Conservation (phyloP, 2,329 filamentous ascomycete genomes). For the Penicillium janthinellum region DNA sequence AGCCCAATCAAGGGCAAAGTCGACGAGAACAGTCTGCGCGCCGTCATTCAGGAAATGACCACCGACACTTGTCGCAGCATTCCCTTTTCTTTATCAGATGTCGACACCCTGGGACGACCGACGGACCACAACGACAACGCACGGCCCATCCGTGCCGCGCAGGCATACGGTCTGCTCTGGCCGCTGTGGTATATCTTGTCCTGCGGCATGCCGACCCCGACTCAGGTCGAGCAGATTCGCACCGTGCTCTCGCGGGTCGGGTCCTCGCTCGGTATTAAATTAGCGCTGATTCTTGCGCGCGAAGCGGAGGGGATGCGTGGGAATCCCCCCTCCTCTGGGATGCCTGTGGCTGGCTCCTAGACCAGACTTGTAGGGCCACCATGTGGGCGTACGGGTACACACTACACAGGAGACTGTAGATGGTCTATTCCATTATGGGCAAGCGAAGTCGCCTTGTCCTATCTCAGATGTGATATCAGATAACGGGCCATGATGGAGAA, state of each 20-base stretch:
- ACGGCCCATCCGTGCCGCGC: constrained; percentile 33
- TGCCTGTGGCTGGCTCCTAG: constrained; percentile 3
- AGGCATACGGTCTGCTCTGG: constrained; percentile 39
- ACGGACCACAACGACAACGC: constrained; percentile 16
- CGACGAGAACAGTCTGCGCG: constrained; percentile 16
- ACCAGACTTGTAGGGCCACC: not conserved
- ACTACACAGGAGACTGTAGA: too few species aligned
- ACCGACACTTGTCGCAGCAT: constrained; percentile 39
- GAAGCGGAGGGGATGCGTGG: constrained; percentile 16
- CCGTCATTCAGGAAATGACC: constrained; percentile 37
- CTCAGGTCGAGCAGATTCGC: constrained; percentile 33
- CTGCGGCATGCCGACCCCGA: constrained; percentile 35
- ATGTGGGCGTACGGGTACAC: not conserved
- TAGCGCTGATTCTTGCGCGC: constrained; percentile 35
- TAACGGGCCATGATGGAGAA: not conserved
- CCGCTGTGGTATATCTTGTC: constrained; percentile 42
- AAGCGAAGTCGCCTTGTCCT: not conserved
- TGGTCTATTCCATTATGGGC: not conserved
- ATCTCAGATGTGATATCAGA: not conserved
- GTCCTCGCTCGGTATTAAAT: constrained; percentile 37
- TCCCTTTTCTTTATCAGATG: constrained; percentile 36
- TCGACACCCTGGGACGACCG: constrained; percentile 36
- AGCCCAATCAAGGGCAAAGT: constrained; percentile 6
- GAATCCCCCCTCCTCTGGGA: not conserved
- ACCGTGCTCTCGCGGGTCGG: constrained; percentile 32